Percentiles rank a stretch among this genome's conserved stretches.
Evolutionary conservation across 768 basidiomycete species (phyloP).

Genomic region (Leucocoprinus birnbaumii): DNA sequence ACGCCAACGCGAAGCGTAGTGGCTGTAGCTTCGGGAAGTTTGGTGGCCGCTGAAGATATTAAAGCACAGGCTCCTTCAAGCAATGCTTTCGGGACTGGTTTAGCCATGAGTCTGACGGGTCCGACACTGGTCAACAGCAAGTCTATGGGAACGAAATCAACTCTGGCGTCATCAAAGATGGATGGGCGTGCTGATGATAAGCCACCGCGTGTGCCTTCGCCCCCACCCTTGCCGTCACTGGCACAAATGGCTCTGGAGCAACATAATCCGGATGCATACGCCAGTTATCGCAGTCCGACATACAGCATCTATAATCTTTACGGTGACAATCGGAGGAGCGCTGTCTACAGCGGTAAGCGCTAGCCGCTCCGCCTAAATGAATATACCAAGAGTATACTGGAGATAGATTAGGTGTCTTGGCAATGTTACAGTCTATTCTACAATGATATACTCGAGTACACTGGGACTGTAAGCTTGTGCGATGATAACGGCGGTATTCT

Average conservation of each 20-base stretch:
- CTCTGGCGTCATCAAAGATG: not conserved
- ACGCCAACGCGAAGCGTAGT: constrained; percentile 7
- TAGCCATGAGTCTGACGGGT: not conserved
- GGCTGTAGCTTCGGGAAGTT: constrained; percentile 4
- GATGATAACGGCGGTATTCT: not conserved
- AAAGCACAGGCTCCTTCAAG: not conserved
- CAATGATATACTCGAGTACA: no score
- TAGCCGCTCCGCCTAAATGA: not conserved
- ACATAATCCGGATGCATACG: constrained; percentile 56
- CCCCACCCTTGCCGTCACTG: constrained; percentile 68
- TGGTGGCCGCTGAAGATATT: constrained; percentile 6
- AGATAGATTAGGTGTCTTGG: not conserved
- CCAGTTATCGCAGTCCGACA: constrained; percentile 73
- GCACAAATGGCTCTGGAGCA: constrained; percentile 77
- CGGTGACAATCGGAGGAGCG: constrained; percentile 57
- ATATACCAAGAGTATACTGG: no score
- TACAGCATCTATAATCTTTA: constrained; percentile 82
- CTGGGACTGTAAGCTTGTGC: not conserved
- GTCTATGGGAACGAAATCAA: not conserved
- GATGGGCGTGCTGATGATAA: constrained; percentile 38
- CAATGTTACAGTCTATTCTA: no score
- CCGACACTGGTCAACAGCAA: not conserved
- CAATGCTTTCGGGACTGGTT: not conserved
- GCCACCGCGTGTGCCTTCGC: constrained; percentile 79
- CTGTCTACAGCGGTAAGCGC: constrained; percentile 10